These are phyloP conservation scores for Fragaria nilgerrensis DNA, from an alignment of 306 rosid species.

Conservation along the genomic window DNA sequence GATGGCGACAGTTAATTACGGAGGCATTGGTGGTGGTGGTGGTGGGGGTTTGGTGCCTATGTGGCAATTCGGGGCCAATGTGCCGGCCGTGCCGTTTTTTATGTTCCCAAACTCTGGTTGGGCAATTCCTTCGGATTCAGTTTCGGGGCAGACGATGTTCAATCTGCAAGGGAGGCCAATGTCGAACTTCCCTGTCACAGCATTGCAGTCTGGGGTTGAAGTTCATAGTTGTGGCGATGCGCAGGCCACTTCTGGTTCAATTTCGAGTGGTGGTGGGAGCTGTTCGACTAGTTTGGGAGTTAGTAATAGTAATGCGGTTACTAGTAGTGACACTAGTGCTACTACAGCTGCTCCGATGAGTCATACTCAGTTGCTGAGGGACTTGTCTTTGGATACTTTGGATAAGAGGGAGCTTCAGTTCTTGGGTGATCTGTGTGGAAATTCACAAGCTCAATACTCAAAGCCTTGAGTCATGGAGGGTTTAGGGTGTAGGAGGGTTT, in stretches of 20 bases:
- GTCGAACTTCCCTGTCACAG: slow-evolving; percentile 50
- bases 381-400: slow-evolving; percentile 59
- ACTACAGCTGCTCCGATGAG: not conserved
- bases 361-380: slow-evolving; percentile 56
- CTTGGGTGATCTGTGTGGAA: slow-evolving; percentile 40
- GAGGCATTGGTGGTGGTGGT: not conserved
- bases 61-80: slow-evolving; percentile 42
- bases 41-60: slow-evolving; percentile 48
- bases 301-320: slow-evolving; percentile 6
- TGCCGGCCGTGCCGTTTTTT: slow-evolving; percentile 38
- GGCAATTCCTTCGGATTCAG: slow-evolving; percentile 52
- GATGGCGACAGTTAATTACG: slow-evolving; percentile 35
- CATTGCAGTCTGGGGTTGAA: slow-evolving; percentile 38
- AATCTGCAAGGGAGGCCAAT: slow-evolving; percentile 59
- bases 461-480: slow-evolving; percentile 20
- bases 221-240: slow-evolving; percentile 30
- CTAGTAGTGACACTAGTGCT: slow-evolving; percentile 15
- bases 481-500: not conserved
- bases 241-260: slow-evolving; percentile 25
- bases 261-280: slow-evolving; percentile 29
- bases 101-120: slow-evolving; percentile 61
- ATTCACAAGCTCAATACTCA: slow-evolving; percentile 40
- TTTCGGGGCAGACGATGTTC: slow-evolving; percentile 34
- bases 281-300: slow-evolving; percentile 45
- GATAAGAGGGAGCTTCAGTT: slow-evolving; percentile 81